Evolutionary conservation across 1,284 basidiomycete genomes (phyloP).

Genomic region (Afroboletus lepidellus): DNA sequence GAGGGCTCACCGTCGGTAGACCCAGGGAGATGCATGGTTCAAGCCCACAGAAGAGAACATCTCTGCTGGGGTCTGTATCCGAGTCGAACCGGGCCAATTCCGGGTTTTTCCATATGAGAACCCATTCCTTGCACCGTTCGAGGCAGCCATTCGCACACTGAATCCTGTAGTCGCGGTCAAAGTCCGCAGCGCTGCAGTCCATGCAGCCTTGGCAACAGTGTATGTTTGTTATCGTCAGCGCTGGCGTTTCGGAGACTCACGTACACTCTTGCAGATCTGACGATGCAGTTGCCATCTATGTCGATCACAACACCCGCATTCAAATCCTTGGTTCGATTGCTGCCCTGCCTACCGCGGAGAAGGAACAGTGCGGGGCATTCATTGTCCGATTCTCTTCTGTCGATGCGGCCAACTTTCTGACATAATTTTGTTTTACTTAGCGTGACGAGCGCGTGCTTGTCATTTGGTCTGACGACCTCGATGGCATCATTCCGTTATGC

Average conservation of each 20-base stretch:
- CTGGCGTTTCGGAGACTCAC: not conserved
- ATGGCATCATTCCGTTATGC: slow-evolving; percentile 65
- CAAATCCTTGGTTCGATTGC: slow-evolving; percentile 70
- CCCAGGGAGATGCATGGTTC: slow-evolving; percentile 59
- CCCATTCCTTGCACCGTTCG: slow-evolving; percentile 61
- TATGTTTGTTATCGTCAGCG: slow-evolving; percentile 39
- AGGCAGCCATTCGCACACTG: slow-evolving; percentile 66
- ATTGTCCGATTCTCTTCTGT: slow-evolving; percentile 43
- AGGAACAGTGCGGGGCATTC: slow-evolving; percentile 85
- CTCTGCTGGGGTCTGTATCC: slow-evolving; percentile 61
- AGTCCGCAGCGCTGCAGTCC: slow-evolving; percentile 73
- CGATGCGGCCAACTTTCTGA: slow-evolving; percentile 28
- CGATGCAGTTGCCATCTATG: slow-evolving; percentile 54
- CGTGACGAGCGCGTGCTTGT: slow-evolving; percentile 73
- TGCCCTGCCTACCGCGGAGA: slow-evolving; percentile 70
- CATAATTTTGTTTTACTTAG: slow-evolving; percentile 34
- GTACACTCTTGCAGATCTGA: slow-evolving; percentile 35
- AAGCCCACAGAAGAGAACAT: slow-evolving; percentile 45
- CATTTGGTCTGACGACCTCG: slow-evolving; percentile 76
- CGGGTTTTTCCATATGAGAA: slow-evolving; percentile 76
- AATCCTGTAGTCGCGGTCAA: slow-evolving; percentile 83
- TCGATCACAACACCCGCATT: slow-evolving; percentile 69
- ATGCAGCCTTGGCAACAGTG: slow-evolving; percentile 64
- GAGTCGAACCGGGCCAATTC: slow-evolving; percentile 59
- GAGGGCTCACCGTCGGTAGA: slow-evolving; percentile 30